These are phyloP conservation scores for Jatropha curcas DNA, from an alignment of 345 rosid species.

Conservation along the genomic window DNA sequence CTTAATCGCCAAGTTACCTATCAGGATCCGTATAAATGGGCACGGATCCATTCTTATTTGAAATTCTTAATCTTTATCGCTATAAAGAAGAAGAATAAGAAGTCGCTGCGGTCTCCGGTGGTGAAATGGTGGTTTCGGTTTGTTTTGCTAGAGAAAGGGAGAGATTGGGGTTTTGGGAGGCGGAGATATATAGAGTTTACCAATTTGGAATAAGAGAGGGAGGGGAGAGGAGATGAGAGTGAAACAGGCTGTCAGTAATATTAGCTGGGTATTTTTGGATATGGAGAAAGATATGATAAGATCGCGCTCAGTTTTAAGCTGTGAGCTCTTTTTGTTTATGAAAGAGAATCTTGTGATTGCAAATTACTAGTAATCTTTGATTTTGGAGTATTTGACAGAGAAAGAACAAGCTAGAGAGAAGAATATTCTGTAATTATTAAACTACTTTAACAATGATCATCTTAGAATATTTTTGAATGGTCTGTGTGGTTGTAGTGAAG, in stretches of 20 bases:
- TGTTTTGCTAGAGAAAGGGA: neutral
- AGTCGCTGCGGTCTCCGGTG: neutral
- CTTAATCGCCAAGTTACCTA: constrained; percentile 72
- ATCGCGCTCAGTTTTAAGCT: neutral
- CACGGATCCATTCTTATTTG: constrained; percentile 82
- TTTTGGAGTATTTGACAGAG: neutral
- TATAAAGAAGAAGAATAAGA: neutral
- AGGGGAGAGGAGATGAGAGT: neutral
- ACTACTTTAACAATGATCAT: too few relatives aligned
- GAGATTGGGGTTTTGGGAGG: neutral
- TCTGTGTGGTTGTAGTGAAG: too few relatives aligned
- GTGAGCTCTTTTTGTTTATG: neutral
- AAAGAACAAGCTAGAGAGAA: neutral
- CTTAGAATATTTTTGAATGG: too few relatives aligned
- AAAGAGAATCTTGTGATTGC: too few relatives aligned
- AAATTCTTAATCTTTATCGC: neutral
- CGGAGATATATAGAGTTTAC: neutral
- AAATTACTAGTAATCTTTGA: neutral
- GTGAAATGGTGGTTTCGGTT: neutral
- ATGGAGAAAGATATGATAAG: neutral
- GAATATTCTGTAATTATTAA: too few relatives aligned
- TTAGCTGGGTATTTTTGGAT: constrained; percentile 40
- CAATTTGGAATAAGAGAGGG: neutral
- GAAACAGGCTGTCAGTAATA: constrained; percentile 76
- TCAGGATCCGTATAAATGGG: constrained; percentile 74